Conservation (phyloP, 179 eudicot genomes). For the Sideroxylon spinosum region DNA sequence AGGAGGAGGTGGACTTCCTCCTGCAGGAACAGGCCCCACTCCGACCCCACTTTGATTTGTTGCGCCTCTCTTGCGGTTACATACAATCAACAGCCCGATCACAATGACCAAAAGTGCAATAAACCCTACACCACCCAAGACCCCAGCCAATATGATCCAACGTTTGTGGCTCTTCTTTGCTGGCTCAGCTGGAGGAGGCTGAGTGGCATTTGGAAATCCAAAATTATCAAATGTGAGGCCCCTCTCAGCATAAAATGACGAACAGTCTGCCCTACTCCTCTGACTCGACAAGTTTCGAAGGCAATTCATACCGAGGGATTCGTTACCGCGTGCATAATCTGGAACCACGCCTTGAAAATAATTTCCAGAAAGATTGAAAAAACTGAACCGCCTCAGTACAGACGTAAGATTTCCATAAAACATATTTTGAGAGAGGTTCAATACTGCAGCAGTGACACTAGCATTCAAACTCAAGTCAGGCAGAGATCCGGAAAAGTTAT, state of each 20-base stretch:
- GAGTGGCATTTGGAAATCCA: constrained; percentile 42
- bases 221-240: constrained; percentile 66
- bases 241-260: constrained; percentile 52
- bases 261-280: constrained; percentile 48
- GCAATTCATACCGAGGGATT: constrained; percentile 55
- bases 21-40: constrained; percentile 57
- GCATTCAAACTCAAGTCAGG: constrained; percentile 37
- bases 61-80: constrained; percentile 45
- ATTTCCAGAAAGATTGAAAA: constrained; percentile 54
- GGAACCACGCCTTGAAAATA: constrained; percentile 70
- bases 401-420: constrained; percentile 60
- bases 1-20: constrained; percentile 47
- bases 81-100: constrained; percentile 36
- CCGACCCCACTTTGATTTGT: constrained; percentile 46
- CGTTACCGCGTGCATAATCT: constrained; percentile 28
- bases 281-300: constrained; percentile 51
- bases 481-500: constrained; percentile 66
- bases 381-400: constrained; percentile 49
- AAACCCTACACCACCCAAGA: constrained; percentile 64
- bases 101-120: constrained; percentile 44
- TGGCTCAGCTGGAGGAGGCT: constrained; percentile 21
- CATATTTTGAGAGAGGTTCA: constrained; percentile 63
- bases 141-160: constrained; percentile 51
- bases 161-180: constrained; percentile 18
- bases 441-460: constrained; percentile 38